Evolutionary conservation across 2,329 filamentous ascomycete genomes (phyloP), one percentile per base, ranked within the genome.

Genomic region (Alternaria viburni): DNA sequence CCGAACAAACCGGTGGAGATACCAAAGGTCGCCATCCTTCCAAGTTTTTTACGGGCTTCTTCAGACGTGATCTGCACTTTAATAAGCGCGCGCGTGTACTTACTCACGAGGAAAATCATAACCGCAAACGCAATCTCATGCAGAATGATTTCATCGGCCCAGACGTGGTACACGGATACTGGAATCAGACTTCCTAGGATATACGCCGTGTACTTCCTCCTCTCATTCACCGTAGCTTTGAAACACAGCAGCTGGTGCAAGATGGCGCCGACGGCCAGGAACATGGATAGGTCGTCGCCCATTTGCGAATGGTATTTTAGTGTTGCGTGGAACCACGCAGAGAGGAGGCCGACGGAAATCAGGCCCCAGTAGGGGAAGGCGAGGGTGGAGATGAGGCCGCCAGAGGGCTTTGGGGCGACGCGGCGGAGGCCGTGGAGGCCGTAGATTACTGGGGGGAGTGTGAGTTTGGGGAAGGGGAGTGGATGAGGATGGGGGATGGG

Each of bases 211-310:
- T 68, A 72, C 52, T 65, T 72, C 32, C 69, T 67, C 6, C 74
- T 69, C 55, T 75, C 66, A 9, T 63, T 25, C 2, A 62, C 64
- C 1, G 76, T 62, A 7, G 69, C 66, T 41, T 83, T 79, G 36
- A 81, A 79, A 12, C 83, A 84, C 59, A 83, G 81, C 5, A 85
- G 75, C 52, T 83, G 83, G 51, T 87, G 84, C 6, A 88, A 79
- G 58, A 88, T 81, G 0, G 85, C 80, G 63, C 83, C 85, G 21
- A 82, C 82, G 5, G 88, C 81, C 12, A 86, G 75, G 28, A 88
- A 82, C 87, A 88, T 88, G 57, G 85, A 85, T n/a, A 88, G 77
- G 68, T 89, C 87, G 67, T 89, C 87, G 65, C 81, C 79, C 82
- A 83, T 82, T 68, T 84, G 82, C 50, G 80, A 81, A 66, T 82